phyloP scores from a whole-genome alignment of 495 filamentous ascomycete genomes.

The Penicillium antarcticum region DNA sequence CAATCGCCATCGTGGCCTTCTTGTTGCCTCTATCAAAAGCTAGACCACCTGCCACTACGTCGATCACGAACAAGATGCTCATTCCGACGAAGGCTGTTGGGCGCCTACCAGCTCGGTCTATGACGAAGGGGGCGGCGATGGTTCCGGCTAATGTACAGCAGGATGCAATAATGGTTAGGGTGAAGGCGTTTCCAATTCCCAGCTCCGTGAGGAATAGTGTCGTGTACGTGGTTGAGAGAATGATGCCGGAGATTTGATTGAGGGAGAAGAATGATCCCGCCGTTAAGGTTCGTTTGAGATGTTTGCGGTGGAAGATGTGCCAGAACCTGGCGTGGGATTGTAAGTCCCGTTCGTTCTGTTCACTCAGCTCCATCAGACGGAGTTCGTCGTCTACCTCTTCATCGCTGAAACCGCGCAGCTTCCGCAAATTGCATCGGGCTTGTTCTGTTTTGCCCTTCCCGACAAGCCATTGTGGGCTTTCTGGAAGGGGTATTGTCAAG shows the following conservation, averaged over 20 bases:
- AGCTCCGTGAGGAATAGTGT: slow-evolving; percentile 35
- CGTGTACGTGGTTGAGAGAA: slow-evolving; percentile 38
- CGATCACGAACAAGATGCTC: slow-evolving; percentile 26
- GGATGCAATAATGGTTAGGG: slow-evolving; percentile 34
- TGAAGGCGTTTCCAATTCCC: slow-evolving; percentile 27
- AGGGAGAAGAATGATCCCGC: slow-evolving; percentile 37
- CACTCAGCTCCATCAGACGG: slow-evolving; percentile 26
- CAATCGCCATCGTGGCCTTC: slow-evolving; percentile 19
- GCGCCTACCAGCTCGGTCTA: slow-evolving; percentile 34
- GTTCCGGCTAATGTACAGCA: slow-evolving; percentile 39
- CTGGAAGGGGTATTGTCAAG: slow-evolving; percentile 41
- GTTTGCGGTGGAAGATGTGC: slow-evolving; percentile 33
- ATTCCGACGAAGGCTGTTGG: slow-evolving; percentile 36
- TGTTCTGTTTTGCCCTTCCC: slow-evolving; percentile 42
- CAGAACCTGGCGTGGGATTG: slow-evolving; percentile 28
- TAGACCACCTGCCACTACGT: slow-evolving; percentile 27
- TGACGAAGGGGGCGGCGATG: slow-evolving; percentile 33
- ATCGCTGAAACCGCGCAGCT: slow-evolving; percentile 34
- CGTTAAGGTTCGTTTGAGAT: slow-evolving; percentile 33
- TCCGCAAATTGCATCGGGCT: slow-evolving; percentile 30
- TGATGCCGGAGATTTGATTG: slow-evolving; percentile 39
- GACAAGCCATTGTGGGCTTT: slow-evolving; percentile 64
- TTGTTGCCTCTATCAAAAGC: slow-evolving; percentile 21
- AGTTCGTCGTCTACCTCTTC: slow-evolving; percentile 30
- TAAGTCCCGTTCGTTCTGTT: slow-evolving; percentile 25